Percentiles rank a stretch among this genome's conserved stretches.
Evolutionary conservation across 179 eudicot genomes (phyloP).

Genomic region (Silene coronaria): DNA sequence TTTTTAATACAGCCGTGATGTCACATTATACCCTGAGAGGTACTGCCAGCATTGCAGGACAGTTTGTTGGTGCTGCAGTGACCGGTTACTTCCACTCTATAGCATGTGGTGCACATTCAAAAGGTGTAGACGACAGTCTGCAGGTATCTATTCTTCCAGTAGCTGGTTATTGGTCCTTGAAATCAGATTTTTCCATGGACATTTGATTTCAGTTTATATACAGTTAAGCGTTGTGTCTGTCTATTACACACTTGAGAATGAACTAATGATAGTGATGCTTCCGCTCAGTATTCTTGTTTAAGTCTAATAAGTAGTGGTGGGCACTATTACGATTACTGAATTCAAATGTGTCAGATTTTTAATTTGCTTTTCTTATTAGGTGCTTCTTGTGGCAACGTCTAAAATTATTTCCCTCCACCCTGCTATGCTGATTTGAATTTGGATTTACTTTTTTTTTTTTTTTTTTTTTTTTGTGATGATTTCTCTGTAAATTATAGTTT

Average conservation of each 20-base stretch:
- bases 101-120: slow-evolving; percentile 86
- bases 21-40: slow-evolving; percentile 82
- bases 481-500: background rate
- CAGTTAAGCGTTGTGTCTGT: background rate
- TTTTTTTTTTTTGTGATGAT: background rate
- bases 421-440: background rate
- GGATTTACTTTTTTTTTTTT: background rate
- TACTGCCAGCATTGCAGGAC: slow-evolving; percentile 46
- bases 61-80: slow-evolving; percentile 90
- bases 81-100: slow-evolving; percentile 96
- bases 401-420: background rate
- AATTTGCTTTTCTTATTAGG: background rate
- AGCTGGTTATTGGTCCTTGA: background rate
- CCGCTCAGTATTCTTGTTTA: background rate
- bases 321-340: background rate
- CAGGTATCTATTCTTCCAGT: slow-evolving; percentile 47
- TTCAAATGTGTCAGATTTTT: background rate
- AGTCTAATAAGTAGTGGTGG: background rate
- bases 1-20: slow-evolving; percentile 96
- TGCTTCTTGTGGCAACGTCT: background rate
- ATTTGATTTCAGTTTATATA: background rate
- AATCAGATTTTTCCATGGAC: background rate
- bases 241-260: background rate
- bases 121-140: slow-evolving; percentile 94
- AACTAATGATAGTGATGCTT: background rate